A percentile compares a stretch with the other conserved stretches of the same genome.
phyloP scores from a whole-genome alignment of 306 rosid species.

The Corylus heterophylla region DNA sequence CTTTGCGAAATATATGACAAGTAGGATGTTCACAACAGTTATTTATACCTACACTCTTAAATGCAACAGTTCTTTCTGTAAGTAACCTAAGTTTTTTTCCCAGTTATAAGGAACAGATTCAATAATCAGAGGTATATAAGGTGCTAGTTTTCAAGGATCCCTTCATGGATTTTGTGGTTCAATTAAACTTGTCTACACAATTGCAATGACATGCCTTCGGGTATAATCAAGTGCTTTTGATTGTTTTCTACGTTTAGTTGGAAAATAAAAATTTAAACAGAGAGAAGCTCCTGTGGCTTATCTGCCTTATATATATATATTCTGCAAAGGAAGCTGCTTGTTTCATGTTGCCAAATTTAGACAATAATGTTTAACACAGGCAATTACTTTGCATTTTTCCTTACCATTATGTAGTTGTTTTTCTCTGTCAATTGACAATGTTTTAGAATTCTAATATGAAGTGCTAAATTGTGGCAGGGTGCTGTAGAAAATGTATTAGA shows the following conservation, averaged over 20 bases:
- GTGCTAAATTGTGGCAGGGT: constrained; percentile 58
- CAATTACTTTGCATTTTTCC: background rate
- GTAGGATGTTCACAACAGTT: background rate
- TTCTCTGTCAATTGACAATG: background rate
- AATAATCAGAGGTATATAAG: too few relatives aligned
- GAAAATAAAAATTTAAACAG: background rate
- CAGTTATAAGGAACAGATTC: background rate
- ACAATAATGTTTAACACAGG: background rate
- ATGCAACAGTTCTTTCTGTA: background rate
- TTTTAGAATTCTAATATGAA: background rate
- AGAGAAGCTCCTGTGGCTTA: background rate
- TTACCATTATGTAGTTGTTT: background rate
- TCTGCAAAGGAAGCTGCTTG: background rate
- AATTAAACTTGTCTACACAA: background rate
- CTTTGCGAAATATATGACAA: too few relatives aligned
- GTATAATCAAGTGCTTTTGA: background rate
- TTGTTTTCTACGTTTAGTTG: background rate
- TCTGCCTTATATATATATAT: background rate
- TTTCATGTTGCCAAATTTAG: background rate
- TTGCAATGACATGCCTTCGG: background rate
- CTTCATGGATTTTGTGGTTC: background rate
- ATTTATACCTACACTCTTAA: background rate
- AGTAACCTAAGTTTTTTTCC: background rate
- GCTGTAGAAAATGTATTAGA: constrained; percentile 84
- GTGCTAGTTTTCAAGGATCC: background rate